These are phyloP conservation scores for Nakazawaea peltata DNA, from an alignment of 805 yeast species.

Conservation along the genomic window DNA sequence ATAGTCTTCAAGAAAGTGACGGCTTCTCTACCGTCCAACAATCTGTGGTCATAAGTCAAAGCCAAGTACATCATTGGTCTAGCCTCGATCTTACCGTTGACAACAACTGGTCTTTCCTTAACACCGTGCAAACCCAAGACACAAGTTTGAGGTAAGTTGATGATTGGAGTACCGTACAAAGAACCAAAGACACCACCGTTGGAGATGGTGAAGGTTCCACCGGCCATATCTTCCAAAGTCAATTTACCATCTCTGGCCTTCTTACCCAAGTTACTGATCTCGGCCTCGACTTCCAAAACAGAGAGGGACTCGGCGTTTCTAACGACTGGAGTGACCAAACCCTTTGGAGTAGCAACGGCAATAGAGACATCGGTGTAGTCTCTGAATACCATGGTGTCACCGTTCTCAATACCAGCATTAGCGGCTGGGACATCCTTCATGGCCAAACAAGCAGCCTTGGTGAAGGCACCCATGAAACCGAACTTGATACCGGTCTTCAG, in stretches of 20 bases:
- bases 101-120: conserved; percentile 95
- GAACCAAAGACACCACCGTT: conserved; percentile 99
- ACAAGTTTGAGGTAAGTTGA: conserved; percentile 97
- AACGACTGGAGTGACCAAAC: conserved; percentile 95
- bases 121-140: conserved; percentile 96
- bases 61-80: conserved; percentile 99
- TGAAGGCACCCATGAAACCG: conserved; percentile 98
- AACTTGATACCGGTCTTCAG: conserved; percentile 91
- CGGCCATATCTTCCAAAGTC: conserved; percentile 97
- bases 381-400: conserved; percentile 89
- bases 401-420: conserved; percentile 88
- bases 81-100: conserved; percentile 89
- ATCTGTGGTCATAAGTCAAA: conserved; percentile 95
- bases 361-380: conserved; percentile 93
- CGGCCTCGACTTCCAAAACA: conserved; percentile 84
- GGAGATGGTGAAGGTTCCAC: conserved; percentile 98
- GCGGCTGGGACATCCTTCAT: conserved; percentile 93
- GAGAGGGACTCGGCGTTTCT: conserved; percentile 92
- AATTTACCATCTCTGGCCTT: conserved; percentile 97
- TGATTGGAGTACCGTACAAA: conserved; percentile 95
- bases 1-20: conserved; percentile 92
- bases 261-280: conserved; percentile 70
- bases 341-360: conserved; percentile 99
- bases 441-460: conserved; percentile 89
- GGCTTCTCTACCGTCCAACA: conserved; percentile 98